A percentile compares a stretch with the other conserved stretches of the same genome.
phyloP scores from a whole-genome alignment of 164 flowering plant species.

The Amborella trichopoda region DNA sequence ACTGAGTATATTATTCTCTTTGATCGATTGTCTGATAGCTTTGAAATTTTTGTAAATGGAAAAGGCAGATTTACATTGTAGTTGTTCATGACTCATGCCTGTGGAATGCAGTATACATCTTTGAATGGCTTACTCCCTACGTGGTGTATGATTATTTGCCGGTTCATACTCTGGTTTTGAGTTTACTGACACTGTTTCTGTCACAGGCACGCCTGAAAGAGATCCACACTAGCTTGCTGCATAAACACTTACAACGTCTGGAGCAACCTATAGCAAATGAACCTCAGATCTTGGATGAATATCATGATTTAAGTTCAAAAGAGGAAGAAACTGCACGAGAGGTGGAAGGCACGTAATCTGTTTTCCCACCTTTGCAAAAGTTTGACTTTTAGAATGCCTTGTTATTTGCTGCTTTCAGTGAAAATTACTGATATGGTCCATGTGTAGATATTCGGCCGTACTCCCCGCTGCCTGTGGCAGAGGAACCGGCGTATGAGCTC shows the following conservation, averaged over 20 bases:
- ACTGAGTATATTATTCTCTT: too few relatives aligned
- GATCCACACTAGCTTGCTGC: constrained; percentile 73
- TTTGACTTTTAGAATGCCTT: not conserved
- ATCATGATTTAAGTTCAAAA: constrained; percentile 14
- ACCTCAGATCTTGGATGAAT: constrained; percentile 20
- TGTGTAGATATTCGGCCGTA: constrained; percentile 26
- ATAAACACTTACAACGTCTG: constrained; percentile 58
- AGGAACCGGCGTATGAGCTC: constrained; percentile 31
- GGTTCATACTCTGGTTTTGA: too few relatives aligned
- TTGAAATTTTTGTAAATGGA: too few relatives aligned
- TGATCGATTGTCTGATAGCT: too few relatives aligned
- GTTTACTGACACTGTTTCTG: constrained; percentile 3
- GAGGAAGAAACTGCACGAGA: constrained; percentile 36
- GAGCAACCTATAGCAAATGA: constrained; percentile 46
- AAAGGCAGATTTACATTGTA: too few relatives aligned
- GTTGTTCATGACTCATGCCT: too few relatives aligned
- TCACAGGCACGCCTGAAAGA: constrained; percentile 85
- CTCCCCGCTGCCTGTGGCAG: constrained; percentile 41
- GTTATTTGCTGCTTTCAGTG: not conserved
- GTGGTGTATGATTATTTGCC: too few relatives aligned
- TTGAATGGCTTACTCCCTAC: too few relatives aligned
- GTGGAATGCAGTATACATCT: too few relatives aligned
- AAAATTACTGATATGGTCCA: not conserved
- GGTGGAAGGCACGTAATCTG: constrained; percentile 27
- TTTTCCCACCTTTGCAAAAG: not conserved